phyloP scores from a whole-genome alignment of 192 early-diverging fungal genomes.

The Umbelopsis sp. region DNA sequence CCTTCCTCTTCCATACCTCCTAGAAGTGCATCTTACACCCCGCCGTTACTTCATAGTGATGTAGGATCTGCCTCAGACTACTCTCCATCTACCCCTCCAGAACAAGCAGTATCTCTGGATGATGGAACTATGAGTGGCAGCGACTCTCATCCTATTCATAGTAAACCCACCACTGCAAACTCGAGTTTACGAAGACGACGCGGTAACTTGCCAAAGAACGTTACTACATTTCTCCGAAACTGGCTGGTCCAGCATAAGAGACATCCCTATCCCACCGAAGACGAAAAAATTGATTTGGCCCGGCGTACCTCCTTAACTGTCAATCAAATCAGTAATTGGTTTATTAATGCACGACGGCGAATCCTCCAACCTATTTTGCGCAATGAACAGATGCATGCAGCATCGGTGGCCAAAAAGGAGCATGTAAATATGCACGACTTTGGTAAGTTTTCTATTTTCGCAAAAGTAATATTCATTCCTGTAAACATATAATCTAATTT shows the following conservation, averaged over 20 bases:
- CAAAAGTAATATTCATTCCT: no score
- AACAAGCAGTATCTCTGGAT: conserved; percentile 3
- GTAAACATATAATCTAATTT: no score
- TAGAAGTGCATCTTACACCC: conserved; percentile 1
- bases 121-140: conserved; percentile 18
- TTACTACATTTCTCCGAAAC: conserved; percentile 49
- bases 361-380: conserved; percentile 53
- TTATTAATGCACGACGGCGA: conserved; percentile 62
- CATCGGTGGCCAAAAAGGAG: conserved; percentile 20
- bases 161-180: background rate
- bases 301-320: conserved; percentile 51
- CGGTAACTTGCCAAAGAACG: conserved; percentile 50
- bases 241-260: conserved; percentile 58
- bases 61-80: conserved; percentile 4
- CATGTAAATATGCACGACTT: conserved; percentile 21
- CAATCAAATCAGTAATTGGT: conserved; percentile 67
- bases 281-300: conserved; percentile 51
- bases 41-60: conserved; percentile 9
- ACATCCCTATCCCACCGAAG: conserved; percentile 62
- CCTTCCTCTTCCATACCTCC: conserved; percentile 8
- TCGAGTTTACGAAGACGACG: conserved; percentile 31
- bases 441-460: background rate
- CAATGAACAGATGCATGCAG: conserved; percentile 19
- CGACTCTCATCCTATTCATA: conserved; percentile 7
- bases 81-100: conserved; percentile 10